Base-by-base conservation (phyloP, 2,329 filamentous ascomycete genomes). In the Xylariaceae sp. region DNA sequence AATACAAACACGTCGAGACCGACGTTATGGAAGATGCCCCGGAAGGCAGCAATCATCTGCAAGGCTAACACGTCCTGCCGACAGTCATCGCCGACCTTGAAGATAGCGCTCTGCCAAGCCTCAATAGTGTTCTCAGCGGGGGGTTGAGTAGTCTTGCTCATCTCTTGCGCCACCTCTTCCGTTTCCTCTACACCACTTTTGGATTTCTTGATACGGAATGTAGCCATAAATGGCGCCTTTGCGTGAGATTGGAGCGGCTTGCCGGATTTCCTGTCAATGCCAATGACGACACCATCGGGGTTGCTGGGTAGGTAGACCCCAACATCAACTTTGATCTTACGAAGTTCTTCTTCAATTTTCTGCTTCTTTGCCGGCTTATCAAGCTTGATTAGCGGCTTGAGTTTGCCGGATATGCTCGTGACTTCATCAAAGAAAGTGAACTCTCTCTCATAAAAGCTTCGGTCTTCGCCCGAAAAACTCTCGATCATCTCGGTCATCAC, bases 61-160 rank as follows among this genome's bases (percentile, higher is more conserved):
- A 99, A 79, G 1, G 95, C 95, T 57, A 99, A 81, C 50, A 99
- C 90, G 68, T 99, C 96, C 75, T 99, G 95, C 48, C 95, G 89
- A 72, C 95, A 98, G 74, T 99, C 95, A 71, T 99, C 95, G 60
- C 95, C 95, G 47, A 99, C 96, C 74, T 99, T 99, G 86, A 99
- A 99, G 70, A 99, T 99, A 54, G 93, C 95, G 1, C 92, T 96
- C 74, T 99, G 95, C 96, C 95, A 98, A n/a, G 93, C 89, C 73
- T 99, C 96, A 64, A 96, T 86, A 0, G 86, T 90, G 66, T 83
- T 85, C 50, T 77, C 75, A 23, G 67, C 67, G 7, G 69, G 70
- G 19, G 65, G 55, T 26, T 66, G 54, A 40, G 68, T 67, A 5
- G 70, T 73, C 52, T 77, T 76, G 48, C 75, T 75, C 2, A 76